phyloP scores from a whole-genome alignment of 306 rosid species.

The Medicago lupulina region DNA sequence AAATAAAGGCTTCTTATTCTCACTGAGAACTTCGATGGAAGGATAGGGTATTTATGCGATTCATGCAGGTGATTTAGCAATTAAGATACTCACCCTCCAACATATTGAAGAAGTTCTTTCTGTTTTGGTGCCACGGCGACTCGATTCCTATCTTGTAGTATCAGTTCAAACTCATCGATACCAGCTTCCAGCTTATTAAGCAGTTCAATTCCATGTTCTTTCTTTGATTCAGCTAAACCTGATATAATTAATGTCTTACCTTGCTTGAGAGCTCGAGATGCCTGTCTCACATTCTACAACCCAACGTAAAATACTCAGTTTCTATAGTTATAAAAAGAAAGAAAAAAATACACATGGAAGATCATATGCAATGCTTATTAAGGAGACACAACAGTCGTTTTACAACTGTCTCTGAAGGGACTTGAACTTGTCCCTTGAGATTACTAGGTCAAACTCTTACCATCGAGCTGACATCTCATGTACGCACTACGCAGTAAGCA shows the following conservation, averaged over 20 bases:
- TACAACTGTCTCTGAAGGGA: not conserved
- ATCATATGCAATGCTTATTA: not conserved
- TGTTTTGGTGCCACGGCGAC: constrained; percentile 81
- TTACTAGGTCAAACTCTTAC: not conserved
- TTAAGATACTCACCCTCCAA: constrained; percentile 72
- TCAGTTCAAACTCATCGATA: constrained; percentile 84
- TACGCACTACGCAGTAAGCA: not conserved
- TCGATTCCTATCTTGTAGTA: constrained; percentile 76
- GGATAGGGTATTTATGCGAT: constrained; percentile 20
- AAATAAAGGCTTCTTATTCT: constrained; percentile 28
- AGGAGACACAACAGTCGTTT: no score
- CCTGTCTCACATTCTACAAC: constrained; percentile 85
- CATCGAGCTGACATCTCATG: not conserved
- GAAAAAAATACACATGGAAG: not conserved
- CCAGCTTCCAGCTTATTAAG: constrained; percentile 86
- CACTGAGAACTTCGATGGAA: constrained; percentile 10
- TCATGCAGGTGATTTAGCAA: constrained; percentile 14
- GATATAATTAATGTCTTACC: constrained; percentile 80
- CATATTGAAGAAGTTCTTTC: constrained; percentile 89
- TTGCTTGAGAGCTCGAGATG: constrained; percentile 80
- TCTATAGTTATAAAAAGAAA: not conserved
- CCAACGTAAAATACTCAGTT: constrained; percentile 39
- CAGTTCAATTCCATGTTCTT: constrained; percentile 81
- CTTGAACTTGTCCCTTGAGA: not conserved
- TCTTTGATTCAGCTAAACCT: constrained; percentile 88